A percentile compares a stretch with the other conserved stretches of the same genome.
Conservation (phyloP, 768 basidiomycete species). For the Inosperma sp. region DNA sequence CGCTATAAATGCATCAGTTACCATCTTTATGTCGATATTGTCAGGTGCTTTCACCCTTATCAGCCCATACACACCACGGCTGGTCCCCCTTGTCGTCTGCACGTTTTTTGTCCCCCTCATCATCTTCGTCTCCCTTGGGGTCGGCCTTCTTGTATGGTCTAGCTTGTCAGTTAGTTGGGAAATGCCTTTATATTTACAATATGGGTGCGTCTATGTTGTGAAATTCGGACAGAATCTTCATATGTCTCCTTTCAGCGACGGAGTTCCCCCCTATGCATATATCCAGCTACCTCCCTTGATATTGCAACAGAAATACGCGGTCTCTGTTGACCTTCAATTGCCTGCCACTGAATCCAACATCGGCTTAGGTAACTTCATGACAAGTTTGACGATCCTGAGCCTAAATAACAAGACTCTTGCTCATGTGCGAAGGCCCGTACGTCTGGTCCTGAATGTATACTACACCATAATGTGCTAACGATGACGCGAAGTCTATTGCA, state of each 20-base stretch:
- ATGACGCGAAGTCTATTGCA: constrained; percentile 7
- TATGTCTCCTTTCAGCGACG: constrained; percentile 45
- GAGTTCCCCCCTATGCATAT: constrained; percentile 58
- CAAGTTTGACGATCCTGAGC: constrained; percentile 54
- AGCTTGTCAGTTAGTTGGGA: constrained; percentile 70
- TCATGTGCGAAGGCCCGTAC: constrained; percentile 59
- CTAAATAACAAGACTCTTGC: constrained; percentile 59
- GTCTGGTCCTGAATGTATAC: constrained; percentile 23
- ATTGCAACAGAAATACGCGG: constrained; percentile 66
- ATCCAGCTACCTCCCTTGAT: constrained; percentile 47
- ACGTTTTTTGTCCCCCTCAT: constrained; percentile 59
- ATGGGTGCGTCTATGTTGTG: constrained; percentile 52
- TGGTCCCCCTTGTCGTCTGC: constrained; percentile 64
- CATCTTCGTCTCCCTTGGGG: constrained; percentile 53
- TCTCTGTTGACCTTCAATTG: constrained; percentile 61
- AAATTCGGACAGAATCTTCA: constrained; percentile 6
- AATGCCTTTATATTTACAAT: constrained; percentile 65
- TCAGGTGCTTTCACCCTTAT: constrained; percentile 31
- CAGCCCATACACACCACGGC: constrained; percentile 52
- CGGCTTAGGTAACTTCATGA: constrained; percentile 84
- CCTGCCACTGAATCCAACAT: constrained; percentile 65
- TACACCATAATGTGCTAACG: not conserved
- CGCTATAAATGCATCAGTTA: constrained; percentile 13
- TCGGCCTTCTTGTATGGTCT: constrained; percentile 74
- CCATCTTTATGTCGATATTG: constrained; percentile 10